Percentiles rank a stretch among this genome's conserved stretches.
phyloP scores from a whole-genome alignment of 768 basidiomycete genomes.

The Trichaptum fuscoviolaceum region DNA sequence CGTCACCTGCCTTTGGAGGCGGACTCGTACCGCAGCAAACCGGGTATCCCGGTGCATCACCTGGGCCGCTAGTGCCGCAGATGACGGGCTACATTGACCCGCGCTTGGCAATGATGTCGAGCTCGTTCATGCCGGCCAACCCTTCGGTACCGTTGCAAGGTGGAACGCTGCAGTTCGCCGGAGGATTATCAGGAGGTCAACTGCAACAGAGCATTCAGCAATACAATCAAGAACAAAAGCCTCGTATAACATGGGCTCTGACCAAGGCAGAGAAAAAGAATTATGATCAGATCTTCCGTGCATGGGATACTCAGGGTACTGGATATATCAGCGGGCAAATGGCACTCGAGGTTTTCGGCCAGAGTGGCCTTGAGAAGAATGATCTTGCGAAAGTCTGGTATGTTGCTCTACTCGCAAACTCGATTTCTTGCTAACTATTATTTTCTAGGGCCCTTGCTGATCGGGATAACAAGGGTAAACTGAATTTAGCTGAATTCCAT shows the following conservation, averaged over 20 bases:
- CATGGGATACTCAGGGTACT: conserved; percentile 80
- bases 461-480: conserved; percentile 87
- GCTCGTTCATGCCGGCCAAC: conserved; percentile 83
- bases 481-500: conserved; percentile 95
- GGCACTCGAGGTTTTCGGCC: conserved; percentile 90
- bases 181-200: conserved; percentile 34
- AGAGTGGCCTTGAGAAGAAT: conserved; percentile 83
- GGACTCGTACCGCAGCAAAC: conserved; percentile 49
- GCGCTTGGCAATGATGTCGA: conserved; percentile 83
- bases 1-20: conserved; percentile 47
- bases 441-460: conserved; percentile 81
- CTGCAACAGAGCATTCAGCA: conserved; percentile 86
- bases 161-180: conserved; percentile 59
- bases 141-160: conserved; percentile 48
- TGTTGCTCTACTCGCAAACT: conserved; percentile 22
- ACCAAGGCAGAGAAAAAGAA: conserved; percentile 91
- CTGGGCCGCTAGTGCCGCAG: conserved; percentile 57
- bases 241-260: conserved; percentile 81
- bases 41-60: conserved; percentile 46
- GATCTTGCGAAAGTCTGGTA: conserved; percentile 94
- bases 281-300: conserved; percentile 93
- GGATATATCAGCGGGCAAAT: conserved; percentile 85
- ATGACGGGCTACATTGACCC: conserved; percentile 81
- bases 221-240: conserved; percentile 70
- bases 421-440: conserved; percentile 9